Base-by-base conservation (phyloP, 2,329 filamentous ascomycete genomes). In the Colletotrichum scovillei region DNA sequence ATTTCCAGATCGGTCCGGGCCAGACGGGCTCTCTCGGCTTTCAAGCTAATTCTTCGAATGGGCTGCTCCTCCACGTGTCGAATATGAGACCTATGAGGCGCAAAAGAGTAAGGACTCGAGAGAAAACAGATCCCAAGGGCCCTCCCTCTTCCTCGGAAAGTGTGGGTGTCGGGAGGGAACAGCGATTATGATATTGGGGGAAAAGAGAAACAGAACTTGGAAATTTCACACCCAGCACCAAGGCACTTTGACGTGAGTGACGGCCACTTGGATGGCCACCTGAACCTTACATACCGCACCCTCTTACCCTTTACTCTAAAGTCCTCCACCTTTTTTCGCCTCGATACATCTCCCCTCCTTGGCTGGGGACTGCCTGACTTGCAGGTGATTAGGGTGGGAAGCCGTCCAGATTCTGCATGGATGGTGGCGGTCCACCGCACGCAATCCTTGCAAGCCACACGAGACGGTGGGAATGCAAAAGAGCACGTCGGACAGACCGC, bases 291-390 rank as follows among this genome's bases (percentile, higher is more conserved):
- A 71, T 70, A 60, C 57, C 53, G 53, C 65, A 64, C 58, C 65
- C 65, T 73, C 58, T 55, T 60, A 64, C 58, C 65, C 65, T 73
- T 63, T 55, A 69, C 70, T 75, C 70, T 59, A 69, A 65, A 49
- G 52, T 67, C 60, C 57, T 75, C 59, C 73, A 72, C 72, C 70
- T 67, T 46, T 59, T 59, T 49, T 42, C 38, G 57, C 52, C 56
- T 62, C 42, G 35, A 57, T 56, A 57, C 68, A 32, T 56, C 53
- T 57, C 73, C 73, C 65, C 30, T 67, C 65, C 63, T 63, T 55
- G 42, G 63, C 73, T 52, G 70, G 73, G 73, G 71, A 67, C 42
- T 75, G 70, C 70, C 73, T 74, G 73, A 75, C 73, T 74, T 75
- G 70, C 70, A 75, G 73, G 56, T 74, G 67, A 71, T 72, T 66